phyloP scores from a whole-genome alignment of 257 asterid species.

The Jacaranda copaia region DNA sequence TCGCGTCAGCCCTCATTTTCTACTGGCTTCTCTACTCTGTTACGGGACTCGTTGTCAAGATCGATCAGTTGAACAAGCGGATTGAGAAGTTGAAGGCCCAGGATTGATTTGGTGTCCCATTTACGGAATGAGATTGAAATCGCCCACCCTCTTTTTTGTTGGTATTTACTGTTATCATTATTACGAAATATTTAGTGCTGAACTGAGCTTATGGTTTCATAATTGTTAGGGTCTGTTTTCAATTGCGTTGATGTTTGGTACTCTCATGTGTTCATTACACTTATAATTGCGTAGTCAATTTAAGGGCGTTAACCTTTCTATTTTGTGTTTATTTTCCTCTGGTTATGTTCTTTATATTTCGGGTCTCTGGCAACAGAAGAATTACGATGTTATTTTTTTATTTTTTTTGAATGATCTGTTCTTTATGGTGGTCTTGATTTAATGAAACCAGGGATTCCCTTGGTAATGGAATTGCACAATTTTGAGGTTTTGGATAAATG shows the following conservation, averaged over 20 bases:
- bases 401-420: background rate
- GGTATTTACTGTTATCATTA: conserved; percentile 23
- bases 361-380: background rate
- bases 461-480: background rate
- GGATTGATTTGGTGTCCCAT: conserved; percentile 47
- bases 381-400: background rate
- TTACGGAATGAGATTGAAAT: conserved; percentile 7
- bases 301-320: background rate
- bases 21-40: conserved; percentile 94
- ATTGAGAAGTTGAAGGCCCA: conserved; percentile 77
- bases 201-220: conserved; percentile 29
- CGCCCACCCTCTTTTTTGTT: conserved; percentile 6
- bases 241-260: conserved; percentile 34
- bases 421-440: conserved; percentile 1
- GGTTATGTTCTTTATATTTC: background rate
- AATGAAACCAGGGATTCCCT: background rate
- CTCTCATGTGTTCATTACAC: conserved; percentile 32
- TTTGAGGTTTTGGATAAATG: background rate
- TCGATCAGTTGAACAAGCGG: conserved; percentile 68
- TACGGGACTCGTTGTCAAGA: conserved; percentile 75
- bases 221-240: conserved; percentile 36
- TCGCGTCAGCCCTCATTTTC: conserved; percentile 84
- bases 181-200: conserved; percentile 26
- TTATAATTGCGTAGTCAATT: conserved; percentile 1
- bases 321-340: background rate